Evolutionary conservation across 805 yeast species (phyloP), one percentile per base, ranked within the genome.

Genomic region (Wickerhamiella azymoides): DNA sequence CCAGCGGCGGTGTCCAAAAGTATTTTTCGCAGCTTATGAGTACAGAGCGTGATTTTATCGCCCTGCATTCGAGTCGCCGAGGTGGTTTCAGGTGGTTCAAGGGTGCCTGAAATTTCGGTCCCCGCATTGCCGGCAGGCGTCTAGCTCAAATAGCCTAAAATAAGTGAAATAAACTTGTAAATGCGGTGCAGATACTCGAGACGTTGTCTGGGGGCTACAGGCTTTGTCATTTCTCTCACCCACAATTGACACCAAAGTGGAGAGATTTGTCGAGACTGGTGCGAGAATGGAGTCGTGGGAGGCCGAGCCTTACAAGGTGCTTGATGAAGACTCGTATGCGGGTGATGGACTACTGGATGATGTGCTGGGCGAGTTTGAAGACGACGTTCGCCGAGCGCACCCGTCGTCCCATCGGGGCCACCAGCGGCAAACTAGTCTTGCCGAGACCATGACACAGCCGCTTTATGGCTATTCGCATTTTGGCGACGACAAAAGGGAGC

Each of bases 281-380:
- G 32, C 40, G 40, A 38, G 33, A 16, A 41, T 41, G 44, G 44
- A 41, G 32, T 33, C 44, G 39, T 41, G 44, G 44, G 44, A 41
- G 38, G 38, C 37, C 39, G 44, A 41, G 33, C 44, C 35, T 19
- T 33, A 32, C 25, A 33, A 33, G 10, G 33, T 30, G 14, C 33
- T 30, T 30, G 33, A 30, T 5, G 14, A 30, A 30, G 33, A 30
- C 33, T 13, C 33, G 33, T 30, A 11, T 30, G 33, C 33, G 8
- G n/a, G 5, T 8, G 33, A 30, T 16, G 16, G n/a, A 8, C 33
- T 30, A 16, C 33, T 30, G 14, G 33, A 30, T 13, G 8, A 30
- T 13, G 14, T 30, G 16, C 21, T 35, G 28, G 38, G 32, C 37
- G 37, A 36, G 16, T 32, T 30, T 33, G 26, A 42, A 3, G 45